Base-by-base conservation (phyloP, 2,329 filamentous ascomycete genomes). In the Cordyceps javanica region DNA sequence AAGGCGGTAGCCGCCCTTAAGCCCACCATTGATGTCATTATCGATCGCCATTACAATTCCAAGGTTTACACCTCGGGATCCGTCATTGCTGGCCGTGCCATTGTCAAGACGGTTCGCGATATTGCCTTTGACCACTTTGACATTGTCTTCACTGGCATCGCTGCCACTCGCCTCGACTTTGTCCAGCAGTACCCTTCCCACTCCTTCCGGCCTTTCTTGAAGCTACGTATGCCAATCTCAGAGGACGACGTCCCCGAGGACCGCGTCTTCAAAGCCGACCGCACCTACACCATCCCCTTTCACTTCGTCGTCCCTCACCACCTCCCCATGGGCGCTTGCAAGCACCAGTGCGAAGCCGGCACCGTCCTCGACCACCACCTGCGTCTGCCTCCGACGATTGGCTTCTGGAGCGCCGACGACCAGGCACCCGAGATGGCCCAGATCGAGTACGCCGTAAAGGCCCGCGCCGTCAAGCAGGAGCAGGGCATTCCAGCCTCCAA, bases 281-380 rank as follows among this genome's bases (percentile, higher is more conserved):
- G 67, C 61, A 73, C 72, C 26, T 81, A 82, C 68, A 74, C 65
- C 14, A 68, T 85, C 25, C 81, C 81, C n/a, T 82, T 85, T 71
- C 70, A 81, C 70, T 85, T 85, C 62, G 77, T 84, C 59, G 75
- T 85, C 16, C 82, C 82, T n/a, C 72, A 74, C 62, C 76, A 82
- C 55, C 77, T 85, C 59, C 83, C 81, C 19, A 72, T 83, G 51
- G 76, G 75, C 59, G 80, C 81, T 19, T 85, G 82, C 72, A 77
- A 71, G 63, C 81, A 84, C 70, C 63, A 67, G 28, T 73, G 76
- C 55, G 69, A 72, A 41, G 72, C 72, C 41, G 69, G 72, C n/a
- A 70, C 70, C 48, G 72, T 84, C 30, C 73, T 74, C 55, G 79
- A 80, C 34, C 73, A 78, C 48, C 82, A 85, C 69, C 68, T 81